A percentile compares a stretch with the other conserved stretches of the same genome.
Conservation (phyloP, 106 monocot species). For the Iris macrosiphon region DNA sequence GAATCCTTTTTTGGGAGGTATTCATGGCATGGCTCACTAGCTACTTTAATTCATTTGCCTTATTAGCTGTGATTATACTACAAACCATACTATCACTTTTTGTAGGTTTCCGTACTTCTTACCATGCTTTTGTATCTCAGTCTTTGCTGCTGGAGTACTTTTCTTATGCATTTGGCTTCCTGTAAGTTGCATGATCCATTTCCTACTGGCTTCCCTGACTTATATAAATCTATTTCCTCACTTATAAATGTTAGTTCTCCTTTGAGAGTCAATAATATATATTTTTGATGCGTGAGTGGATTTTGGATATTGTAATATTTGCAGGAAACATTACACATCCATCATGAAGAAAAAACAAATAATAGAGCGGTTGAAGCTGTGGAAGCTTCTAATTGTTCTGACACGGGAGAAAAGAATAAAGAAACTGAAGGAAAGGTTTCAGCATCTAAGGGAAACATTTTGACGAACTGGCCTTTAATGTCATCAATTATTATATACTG, state of each 20-base stretch:
- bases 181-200: constrained; percentile 15
- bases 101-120: constrained; percentile 71
- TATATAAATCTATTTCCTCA: background rate
- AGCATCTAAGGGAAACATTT: constrained; percentile 27
- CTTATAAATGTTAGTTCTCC: too few species aligned
- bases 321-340: constrained; percentile 71
- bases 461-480: constrained; percentile 63
- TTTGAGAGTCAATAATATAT: too few species aligned
- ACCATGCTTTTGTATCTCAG: constrained; percentile 39
- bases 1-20: constrained; percentile 74
- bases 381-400: constrained; percentile 15
- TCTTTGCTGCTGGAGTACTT: constrained; percentile 40
- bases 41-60: background rate
- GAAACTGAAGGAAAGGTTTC: constrained; percentile 2
- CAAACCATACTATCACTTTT: background rate
- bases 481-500: constrained; percentile 46
- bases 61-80: background rate
- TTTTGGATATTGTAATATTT: constrained; percentile 1
- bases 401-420: constrained; percentile 8
- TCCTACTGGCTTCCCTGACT: background rate
- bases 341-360: constrained; percentile 11
- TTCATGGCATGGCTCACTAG: background rate
- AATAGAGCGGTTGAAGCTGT: constrained; percentile 11
- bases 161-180: constrained; percentile 40
- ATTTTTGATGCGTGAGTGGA: too few species aligned